phyloP scores from a whole-genome alignment of 1,139 yeast species.

The Taphrina flavorubra region DNA sequence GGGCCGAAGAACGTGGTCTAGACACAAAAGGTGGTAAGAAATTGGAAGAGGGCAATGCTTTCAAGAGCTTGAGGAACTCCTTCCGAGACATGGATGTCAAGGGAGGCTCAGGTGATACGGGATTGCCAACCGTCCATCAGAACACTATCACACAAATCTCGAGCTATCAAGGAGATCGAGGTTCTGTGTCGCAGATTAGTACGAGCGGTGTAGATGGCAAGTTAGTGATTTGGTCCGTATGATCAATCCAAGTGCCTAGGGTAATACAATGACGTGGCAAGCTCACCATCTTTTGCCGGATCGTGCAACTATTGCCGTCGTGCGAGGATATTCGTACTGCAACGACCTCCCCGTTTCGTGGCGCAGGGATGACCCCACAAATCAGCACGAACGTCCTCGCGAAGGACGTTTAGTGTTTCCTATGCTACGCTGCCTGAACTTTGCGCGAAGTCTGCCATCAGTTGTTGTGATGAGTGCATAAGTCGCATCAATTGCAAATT shows the following conservation, averaged over 20 bases:
- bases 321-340: too few species aligned
- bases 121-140: constrained; percentile 81
- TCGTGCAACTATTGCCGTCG: too few species aligned
- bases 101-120: constrained; percentile 54
- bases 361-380: neutral
- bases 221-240: constrained; percentile 40
- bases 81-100: constrained; percentile 94
- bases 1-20: constrained; percentile 55
- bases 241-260: neutral
- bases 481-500: too few species aligned
- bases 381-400: too few species aligned
- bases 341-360: neutral
- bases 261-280: too few species aligned
- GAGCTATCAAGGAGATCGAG: constrained; percentile 30
- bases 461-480: too few species aligned
- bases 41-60: constrained; percentile 60
- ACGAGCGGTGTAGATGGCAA: constrained; percentile 43
- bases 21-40: constrained; percentile 48
- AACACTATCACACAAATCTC: constrained; percentile 65
- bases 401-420: too few species aligned
- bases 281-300: too few species aligned
- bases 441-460: too few species aligned
- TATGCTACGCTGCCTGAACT: too few species aligned
- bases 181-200: constrained; percentile 32
- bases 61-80: constrained; percentile 88